These are phyloP conservation scores for Kwoniella sp. DNA, from an alignment of 768 basidiomycete species.

Conservation along the genomic window DNA sequence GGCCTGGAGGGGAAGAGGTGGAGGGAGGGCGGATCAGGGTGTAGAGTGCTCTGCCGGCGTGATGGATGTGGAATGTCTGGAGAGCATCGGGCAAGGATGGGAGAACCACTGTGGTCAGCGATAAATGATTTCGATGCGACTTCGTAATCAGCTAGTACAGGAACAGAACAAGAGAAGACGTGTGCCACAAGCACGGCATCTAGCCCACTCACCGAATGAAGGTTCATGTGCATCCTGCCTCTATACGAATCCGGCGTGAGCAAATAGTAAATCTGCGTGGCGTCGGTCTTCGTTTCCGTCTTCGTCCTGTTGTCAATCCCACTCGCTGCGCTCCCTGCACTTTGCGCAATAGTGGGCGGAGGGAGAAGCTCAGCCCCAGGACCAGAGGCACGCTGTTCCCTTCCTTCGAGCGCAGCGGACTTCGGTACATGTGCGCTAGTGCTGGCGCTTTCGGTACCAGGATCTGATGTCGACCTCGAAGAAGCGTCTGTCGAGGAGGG, in stretches of 20 bases:
- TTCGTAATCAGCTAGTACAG: background rate
- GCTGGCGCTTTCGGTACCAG: background rate
- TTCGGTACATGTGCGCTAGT: background rate
- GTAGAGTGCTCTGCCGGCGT: slow-evolving; percentile 37
- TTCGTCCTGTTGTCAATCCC: background rate
- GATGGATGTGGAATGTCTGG: slow-evolving; percentile 37
- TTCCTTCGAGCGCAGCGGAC: slow-evolving; percentile 16
- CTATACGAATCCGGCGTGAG: slow-evolving; percentile 35
- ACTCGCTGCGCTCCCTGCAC: background rate
- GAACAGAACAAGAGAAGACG: background rate
- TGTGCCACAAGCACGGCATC: too few relatives aligned
- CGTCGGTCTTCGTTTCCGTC: slow-evolving; percentile 23
- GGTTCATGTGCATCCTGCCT: slow-evolving; percentile 50
- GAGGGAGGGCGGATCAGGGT: slow-evolving; percentile 41
- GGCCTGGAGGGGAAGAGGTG: background rate
- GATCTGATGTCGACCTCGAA: background rate
- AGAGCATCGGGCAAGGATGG: background rate
- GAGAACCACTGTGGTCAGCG: too few relatives aligned
- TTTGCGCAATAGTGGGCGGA: background rate
- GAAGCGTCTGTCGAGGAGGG: background rate
- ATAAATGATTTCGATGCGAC: background rate
- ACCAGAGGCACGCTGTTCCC: slow-evolving; percentile 26
- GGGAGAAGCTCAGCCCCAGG: slow-evolving; percentile 15
- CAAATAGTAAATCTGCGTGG: slow-evolving; percentile 48
- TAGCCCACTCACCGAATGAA: slow-evolving; percentile 33